Base-by-base conservation (phyloP, 2,329 filamentous ascomycete genomes). In the Colletotrichum tabaci region DNA sequence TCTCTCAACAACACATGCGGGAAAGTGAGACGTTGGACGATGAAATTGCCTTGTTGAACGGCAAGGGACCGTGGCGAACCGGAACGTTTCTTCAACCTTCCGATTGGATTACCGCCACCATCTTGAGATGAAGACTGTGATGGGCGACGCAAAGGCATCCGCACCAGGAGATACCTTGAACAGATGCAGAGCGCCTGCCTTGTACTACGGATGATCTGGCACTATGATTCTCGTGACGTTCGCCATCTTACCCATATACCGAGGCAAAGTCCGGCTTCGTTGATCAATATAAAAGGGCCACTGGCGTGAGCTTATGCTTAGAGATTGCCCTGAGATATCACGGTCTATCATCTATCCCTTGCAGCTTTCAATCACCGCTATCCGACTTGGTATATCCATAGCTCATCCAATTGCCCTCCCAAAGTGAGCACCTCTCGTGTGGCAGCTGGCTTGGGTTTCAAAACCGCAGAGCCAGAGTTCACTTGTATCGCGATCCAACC, bases 61-160 rank as follows among this genome's bases (percentile, higher is more conserved):
- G 2, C 21, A 1, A 23, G 21, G 35, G 44, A 13, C 15, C 18
- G 64, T 52, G n/a, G 21, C 52, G 5, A 16, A 4, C 40, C 16
- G 66, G 23, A 16, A 12, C 10, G 12, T 23, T 21, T 56, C 18
- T 56, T 30, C 2, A 16, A n/a, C 15, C 5, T 64, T 57, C 66
- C 66, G 60, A 57, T 68, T 68, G 66, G 66, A 7, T 21, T 18
- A 21, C 16, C 35, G 12, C 47, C 30, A 1, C n/a, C 35, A 21
- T 15, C 9, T 2, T 30, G 3, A 49, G 3, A 26, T 13, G 9
- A 2, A 42, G 47, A n/a, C n/a, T 23, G 42, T 30, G 26, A 23
- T 2, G 21, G 16, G 2, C n/a, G 42, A 42, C 23, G 42, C 30
- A 21, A n/a, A 9, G 15, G 2, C 16, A 9, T 15, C 16, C 13